phyloP scores from a whole-genome alignment of 305 asterid genomes.

The Fraxinus albicans region DNA sequence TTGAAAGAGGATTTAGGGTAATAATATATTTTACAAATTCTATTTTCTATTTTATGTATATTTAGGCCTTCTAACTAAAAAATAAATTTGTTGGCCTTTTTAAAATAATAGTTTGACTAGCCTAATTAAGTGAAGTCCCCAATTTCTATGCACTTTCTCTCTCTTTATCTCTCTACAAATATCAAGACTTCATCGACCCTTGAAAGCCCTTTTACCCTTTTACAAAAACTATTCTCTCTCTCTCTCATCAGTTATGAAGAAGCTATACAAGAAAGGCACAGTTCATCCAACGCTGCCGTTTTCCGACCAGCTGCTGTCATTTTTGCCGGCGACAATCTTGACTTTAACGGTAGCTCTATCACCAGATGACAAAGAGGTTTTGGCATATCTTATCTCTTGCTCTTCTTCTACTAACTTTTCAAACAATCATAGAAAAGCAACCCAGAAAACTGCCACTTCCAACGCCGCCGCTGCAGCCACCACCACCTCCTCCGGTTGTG shows the following conservation, averaged over 20 bases:
- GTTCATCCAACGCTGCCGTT: constrained; percentile 59
- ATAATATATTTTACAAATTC: too few relatives aligned
- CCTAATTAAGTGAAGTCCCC: too few relatives aligned
- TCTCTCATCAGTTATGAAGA: constrained; percentile 48
- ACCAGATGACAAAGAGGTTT: constrained; percentile 50
- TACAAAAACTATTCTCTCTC: background rate
- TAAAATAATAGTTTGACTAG: too few relatives aligned
- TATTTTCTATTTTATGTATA: too few relatives aligned
- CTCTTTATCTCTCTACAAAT: background rate
- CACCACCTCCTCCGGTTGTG: constrained; percentile 4
- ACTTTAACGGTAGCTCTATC: constrained; percentile 50
- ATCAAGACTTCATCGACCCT: constrained; percentile 25
- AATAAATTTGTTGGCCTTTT: too few relatives aligned
- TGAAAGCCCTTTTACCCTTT: background rate
- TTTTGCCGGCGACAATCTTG: constrained; percentile 65
- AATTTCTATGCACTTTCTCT: too few relatives aligned
- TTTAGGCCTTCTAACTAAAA: too few relatives aligned
- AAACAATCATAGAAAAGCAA: constrained; percentile 27
- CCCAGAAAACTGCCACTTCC: constrained; percentile 19
- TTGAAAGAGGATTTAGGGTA: too few relatives aligned
- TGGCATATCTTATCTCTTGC: constrained; percentile 65
- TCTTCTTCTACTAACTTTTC: constrained; percentile 42
- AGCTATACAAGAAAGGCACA: constrained; percentile 51
- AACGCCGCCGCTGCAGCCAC: background rate
- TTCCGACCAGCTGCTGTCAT: constrained; percentile 59